Percentiles rank a stretch among this genome's conserved stretches.
phyloP scores from a whole-genome alignment of 495 filamentous ascomycete genomes.

The Chaetomium cochliodes region DNA sequence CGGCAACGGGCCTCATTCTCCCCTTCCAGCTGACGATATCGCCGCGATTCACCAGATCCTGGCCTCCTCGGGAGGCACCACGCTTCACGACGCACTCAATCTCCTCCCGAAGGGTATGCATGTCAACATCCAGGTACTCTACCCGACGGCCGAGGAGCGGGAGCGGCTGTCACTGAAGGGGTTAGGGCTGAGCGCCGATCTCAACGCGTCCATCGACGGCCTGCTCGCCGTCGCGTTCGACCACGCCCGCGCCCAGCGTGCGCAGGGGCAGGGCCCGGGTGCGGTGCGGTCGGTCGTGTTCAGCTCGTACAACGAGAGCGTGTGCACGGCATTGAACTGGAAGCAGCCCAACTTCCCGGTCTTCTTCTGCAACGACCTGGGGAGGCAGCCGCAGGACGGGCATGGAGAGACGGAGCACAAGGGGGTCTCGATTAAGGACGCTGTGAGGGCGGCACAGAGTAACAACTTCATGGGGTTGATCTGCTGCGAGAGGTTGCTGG shows the following conservation, averaged over 20 bases:
- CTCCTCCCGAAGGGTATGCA: conserved; percentile 74
- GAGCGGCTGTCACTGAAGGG: conserved; percentile 56
- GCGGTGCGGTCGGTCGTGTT: conserved; percentile 84
- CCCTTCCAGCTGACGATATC: conserved; percentile 53
- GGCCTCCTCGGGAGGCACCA: conserved; percentile 64
- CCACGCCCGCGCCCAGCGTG: conserved; percentile 75
- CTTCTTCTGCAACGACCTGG: conserved; percentile 90
- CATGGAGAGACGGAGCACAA: conserved; percentile 46
- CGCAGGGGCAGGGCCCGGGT: conserved; percentile 55
- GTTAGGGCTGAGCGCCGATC: conserved; percentile 71
- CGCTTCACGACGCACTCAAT: conserved; percentile 69
- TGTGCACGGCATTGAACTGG: conserved; percentile 95
- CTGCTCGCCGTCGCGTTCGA: conserved; percentile 86
- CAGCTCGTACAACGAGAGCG: conserved; percentile 80
- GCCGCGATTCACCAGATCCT: conserved; percentile 65
- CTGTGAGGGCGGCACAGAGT: conserved; percentile 84
- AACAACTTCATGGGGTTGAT: conserved; percentile 99
- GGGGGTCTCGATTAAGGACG: conserved; percentile 79
- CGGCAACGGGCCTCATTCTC: conserved; percentile 49
- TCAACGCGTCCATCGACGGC: conserved; percentile 81
- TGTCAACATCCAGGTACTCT: conserved; percentile 82
- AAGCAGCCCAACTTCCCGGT: conserved; percentile 99
- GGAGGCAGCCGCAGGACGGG: conserved; percentile 56
- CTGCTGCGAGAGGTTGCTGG: conserved; percentile 80
- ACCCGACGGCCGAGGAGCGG: conserved; percentile 66